These are phyloP conservation scores for Raddia distichophylla DNA, from an alignment of 176 grass and related monocot genomes.

Conservation along the genomic window DNA sequence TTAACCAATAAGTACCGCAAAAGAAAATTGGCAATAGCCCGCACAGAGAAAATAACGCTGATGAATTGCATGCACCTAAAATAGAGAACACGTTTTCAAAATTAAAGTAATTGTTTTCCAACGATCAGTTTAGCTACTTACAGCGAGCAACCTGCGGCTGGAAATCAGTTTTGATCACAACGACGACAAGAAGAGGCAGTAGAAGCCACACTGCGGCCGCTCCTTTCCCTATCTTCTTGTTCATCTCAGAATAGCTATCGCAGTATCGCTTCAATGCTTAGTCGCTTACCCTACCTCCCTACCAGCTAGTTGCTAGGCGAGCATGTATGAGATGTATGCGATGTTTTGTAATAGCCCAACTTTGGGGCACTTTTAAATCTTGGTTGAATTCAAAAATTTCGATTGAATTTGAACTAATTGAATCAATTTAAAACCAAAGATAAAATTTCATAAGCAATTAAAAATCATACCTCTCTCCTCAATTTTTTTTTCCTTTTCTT, in stretches of 20 bases:
- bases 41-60: background rate
- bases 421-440: too few species aligned
- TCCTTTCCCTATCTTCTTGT: slow-evolving; percentile 5
- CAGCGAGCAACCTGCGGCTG: slow-evolving; percentile 14
- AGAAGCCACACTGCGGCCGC: slow-evolving; percentile 27
- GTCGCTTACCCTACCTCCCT: too few species aligned
- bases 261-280: too few species aligned
- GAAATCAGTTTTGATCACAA: slow-evolving; percentile 36
- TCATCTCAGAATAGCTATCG: slow-evolving; percentile 33
- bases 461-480: too few species aligned
- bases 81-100: background rate
- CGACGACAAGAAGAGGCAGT: slow-evolving; percentile 34
- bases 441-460: too few species aligned
- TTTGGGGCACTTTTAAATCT: too few species aligned
- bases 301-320: background rate
- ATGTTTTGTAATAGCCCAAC: too few species aligned
- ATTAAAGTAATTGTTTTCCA: background rate
- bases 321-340: too few species aligned
- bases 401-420: too few species aligned
- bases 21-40: background rate
- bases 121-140: slow-evolving; percentile 12
- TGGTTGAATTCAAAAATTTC: too few species aligned
- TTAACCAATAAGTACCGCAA: background rate
- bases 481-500: too few species aligned
- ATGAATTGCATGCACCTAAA: background rate